Conservation (phyloP, 2,329 filamentous ascomycete species). For the Didymella arachidicola region DNA sequence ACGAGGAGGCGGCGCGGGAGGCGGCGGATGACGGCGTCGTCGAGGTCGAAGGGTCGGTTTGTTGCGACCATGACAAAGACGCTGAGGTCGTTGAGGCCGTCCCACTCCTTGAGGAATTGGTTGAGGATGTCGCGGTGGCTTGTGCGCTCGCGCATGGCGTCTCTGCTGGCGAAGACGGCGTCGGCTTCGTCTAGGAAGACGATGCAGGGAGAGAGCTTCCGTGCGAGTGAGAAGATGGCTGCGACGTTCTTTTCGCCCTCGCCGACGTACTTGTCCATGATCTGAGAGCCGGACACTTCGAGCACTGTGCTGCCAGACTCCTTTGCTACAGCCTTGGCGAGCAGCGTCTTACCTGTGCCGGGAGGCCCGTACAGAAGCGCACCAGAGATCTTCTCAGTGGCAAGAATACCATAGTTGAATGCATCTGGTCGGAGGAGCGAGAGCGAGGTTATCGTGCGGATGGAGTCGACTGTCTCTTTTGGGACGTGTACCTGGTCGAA, state of each 20-base stretch:
- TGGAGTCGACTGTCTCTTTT: slow-evolving; percentile 80
- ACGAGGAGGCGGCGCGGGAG: slow-evolving; percentile 76
- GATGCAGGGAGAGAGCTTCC: slow-evolving; percentile 88
- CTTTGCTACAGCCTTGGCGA: slow-evolving; percentile 71
- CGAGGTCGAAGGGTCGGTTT: slow-evolving; percentile 92
- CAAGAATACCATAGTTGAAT: slow-evolving; percentile 94
- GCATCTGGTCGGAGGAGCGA: slow-evolving; percentile 88
- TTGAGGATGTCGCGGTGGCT: slow-evolving; percentile 91
- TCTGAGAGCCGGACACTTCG: slow-evolving; percentile 86
- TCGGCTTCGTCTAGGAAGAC: slow-evolving; percentile 98
- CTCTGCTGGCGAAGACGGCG: slow-evolving; percentile 82
- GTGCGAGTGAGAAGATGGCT: slow-evolving; percentile 88
- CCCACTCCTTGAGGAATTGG: slow-evolving; percentile 96
- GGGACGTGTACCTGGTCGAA: slow-evolving; percentile 88
- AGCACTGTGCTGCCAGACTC: slow-evolving; percentile 74
- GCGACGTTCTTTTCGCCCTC: slow-evolving; percentile 94
- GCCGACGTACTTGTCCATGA: slow-evolving; percentile 96
- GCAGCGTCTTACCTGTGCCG: slow-evolving; percentile 70
- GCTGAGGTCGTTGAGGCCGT: slow-evolving; percentile 81
- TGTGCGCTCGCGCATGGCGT: slow-evolving; percentile 69
- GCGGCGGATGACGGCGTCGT: slow-evolving; percentile 83
- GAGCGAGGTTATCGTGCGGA: slow-evolving; percentile 87
- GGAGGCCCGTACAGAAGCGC: slow-evolving; percentile 88
- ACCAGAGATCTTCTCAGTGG: slow-evolving; percentile 88
- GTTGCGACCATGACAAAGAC: slow-evolving; percentile 99